These are phyloP conservation scores for Calonectria pteridis DNA, from an alignment of 2,329 filamentous ascomycete species.

Conservation along the genomic window DNA sequence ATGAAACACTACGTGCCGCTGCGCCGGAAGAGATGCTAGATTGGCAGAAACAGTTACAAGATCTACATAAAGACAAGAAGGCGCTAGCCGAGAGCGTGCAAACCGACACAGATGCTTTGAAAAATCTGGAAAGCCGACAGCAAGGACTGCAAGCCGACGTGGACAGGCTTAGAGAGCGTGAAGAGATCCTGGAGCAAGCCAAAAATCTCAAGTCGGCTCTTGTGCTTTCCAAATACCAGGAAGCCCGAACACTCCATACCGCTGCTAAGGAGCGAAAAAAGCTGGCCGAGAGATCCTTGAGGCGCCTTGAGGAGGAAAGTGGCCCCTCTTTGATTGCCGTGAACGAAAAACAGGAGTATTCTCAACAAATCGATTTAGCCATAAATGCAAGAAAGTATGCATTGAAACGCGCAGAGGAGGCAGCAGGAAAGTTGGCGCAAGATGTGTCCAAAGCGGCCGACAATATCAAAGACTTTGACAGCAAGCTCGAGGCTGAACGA, in stretches of 20 bases:
- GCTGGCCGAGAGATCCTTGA: slow-evolving; percentile 67
- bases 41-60: slow-evolving; percentile 82
- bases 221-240: slow-evolving; percentile 74
- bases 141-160: slow-evolving; percentile 83
- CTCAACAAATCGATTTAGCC: slow-evolving; percentile 65
- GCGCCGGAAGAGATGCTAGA: slow-evolving; percentile 84
- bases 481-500: slow-evolving; percentile 63
- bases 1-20: slow-evolving; percentile 89
- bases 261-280: slow-evolving; percentile 68
- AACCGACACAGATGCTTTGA: slow-evolving; percentile 72
- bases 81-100: slow-evolving; percentile 69
- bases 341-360: slow-evolving; percentile 78
- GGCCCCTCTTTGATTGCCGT: slow-evolving; percentile 79
- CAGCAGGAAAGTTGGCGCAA: slow-evolving; percentile 58
- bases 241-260: slow-evolving; percentile 61
- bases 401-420: slow-evolving; percentile 66
- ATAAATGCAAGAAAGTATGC: slow-evolving; percentile 66
- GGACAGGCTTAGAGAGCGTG: slow-evolving; percentile 82
- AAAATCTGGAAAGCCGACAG: slow-evolving; percentile 79
- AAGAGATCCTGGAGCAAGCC: slow-evolving; percentile 74
- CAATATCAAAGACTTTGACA: slow-evolving; percentile 57
- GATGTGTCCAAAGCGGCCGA: slow-evolving; percentile 53
- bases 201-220: slow-evolving; percentile 74
- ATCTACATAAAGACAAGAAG: slow-evolving; percentile 76
- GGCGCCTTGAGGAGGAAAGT: slow-evolving; percentile 67